Evolutionary conservation across 768 basidiomycete species (phyloP), one percentile per base, ranked within the genome.

Genomic region (Lyophyllum decastes): DNA sequence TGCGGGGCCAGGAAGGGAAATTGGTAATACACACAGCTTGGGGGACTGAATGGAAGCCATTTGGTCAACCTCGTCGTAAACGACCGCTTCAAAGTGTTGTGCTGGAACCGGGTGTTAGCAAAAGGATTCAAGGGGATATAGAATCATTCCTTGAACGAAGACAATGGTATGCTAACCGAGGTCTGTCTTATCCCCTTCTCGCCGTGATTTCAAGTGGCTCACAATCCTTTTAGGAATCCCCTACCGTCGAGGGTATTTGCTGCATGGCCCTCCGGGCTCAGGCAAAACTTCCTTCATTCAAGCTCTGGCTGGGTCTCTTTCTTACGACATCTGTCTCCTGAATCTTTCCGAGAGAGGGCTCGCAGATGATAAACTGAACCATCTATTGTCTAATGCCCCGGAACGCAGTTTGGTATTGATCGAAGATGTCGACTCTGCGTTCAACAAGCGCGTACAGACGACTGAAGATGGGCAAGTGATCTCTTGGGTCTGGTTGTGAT

Each of bases 281-380:
- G 97, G 97, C 49, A 99, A 99, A 70, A 95, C 96, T 1, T 99
- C 97, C 6, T 99, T 93, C 76, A 98, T 98, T 64, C 96, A 98
- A 74, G 95, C 97, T 12, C 81, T 98, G 27, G 97, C 97, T 10
- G 97, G 95, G 7, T 84, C 88, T 11, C 75, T 98, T 30, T 87
- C 87, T 30, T 98, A 98, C 76, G 95, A 98, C 72, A 97, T 99
- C 53, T 98, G 95, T 68, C 75, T 99, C 33, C 78, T 99, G 34
- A 98, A 98, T 71, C 84, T 99, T 40, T 95, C 95, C 22, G 95
- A 98, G 74, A 86, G 97, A 55, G 97, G 97, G 1, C 81, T 98
- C 26, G 90, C 93, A 38, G 97, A 99, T 70, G 97, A 99, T 77
- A 98, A 96, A 73, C 80, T 99, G 22, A 94, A 92, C 62, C 92